Percentiles rank a stretch among this genome's conserved stretches.
These are phyloP conservation scores for Ceratobasidium theobromae DNA, from an alignment of 1,284 basidiomycete genomes.

Conservation along the genomic window DNA sequence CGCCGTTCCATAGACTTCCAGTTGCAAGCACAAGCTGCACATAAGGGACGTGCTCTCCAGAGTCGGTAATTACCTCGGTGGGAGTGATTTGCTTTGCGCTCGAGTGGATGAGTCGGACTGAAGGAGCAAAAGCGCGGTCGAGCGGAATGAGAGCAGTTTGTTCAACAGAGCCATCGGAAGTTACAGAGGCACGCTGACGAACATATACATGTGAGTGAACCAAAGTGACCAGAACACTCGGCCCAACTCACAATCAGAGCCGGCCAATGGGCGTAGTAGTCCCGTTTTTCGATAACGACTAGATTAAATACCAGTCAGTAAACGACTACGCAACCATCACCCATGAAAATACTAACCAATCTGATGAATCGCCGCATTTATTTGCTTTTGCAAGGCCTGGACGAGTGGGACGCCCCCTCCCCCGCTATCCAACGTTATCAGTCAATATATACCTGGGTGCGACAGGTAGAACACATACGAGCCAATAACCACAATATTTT, in stretches of 20 bases:
- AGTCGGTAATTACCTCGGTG: constrained; percentile 38
- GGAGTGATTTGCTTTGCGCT: constrained; percentile 48
- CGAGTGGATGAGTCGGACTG: background rate
- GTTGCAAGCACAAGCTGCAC: constrained; percentile 55
- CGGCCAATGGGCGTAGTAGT: constrained; percentile 22
- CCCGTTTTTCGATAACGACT: constrained; percentile 21
- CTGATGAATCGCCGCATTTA: constrained; percentile 3
- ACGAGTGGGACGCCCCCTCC: constrained; percentile 43
- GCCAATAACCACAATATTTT: constrained; percentile 35
- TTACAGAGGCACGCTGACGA: constrained; percentile 48
- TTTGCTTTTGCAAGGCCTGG: constrained; percentile 41
- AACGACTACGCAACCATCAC: background rate
- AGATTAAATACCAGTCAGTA: background rate
- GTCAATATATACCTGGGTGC: constrained; percentile 39
- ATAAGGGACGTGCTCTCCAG: constrained; percentile 33
- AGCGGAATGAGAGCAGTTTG: constrained; percentile 46
- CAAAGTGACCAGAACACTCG: no score
- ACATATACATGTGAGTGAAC: no score
- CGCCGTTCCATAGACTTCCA: constrained; percentile 56
- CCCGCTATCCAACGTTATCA: constrained; percentile 42
- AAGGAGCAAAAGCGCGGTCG: constrained; percentile 40
- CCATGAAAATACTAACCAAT: background rate
- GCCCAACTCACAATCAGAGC: constrained; percentile 12
- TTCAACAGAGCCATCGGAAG: constrained; percentile 45
- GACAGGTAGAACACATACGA: background rate